phyloP scores from a whole-genome alignment of 306 rosid species.

The Vicia faba region DNA sequence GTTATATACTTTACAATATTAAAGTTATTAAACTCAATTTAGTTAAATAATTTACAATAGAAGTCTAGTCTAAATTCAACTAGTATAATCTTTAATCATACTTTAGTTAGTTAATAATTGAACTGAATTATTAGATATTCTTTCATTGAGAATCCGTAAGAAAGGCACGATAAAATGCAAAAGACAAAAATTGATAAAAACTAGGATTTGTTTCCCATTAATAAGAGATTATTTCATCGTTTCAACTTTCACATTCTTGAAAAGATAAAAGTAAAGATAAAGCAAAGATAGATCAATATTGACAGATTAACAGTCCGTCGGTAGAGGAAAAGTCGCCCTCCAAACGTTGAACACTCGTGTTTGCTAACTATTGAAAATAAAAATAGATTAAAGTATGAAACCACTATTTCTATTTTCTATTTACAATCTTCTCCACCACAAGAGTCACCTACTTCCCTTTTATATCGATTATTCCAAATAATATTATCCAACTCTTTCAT shows the following conservation, averaged over 20 bases:
- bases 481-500: not conserved
- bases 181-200: not conserved
- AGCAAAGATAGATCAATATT: slow-evolving; percentile 26
- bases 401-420: slow-evolving; percentile 6
- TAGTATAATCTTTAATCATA: too few relatives aligned
- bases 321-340: slow-evolving; percentile 46
- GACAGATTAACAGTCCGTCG: slow-evolving; percentile 30
- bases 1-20: too few relatives aligned
- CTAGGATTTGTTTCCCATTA: slow-evolving; percentile 25
- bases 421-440: slow-evolving; percentile 5
- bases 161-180: too few relatives aligned
- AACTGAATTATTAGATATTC: too few relatives aligned
- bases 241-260: slow-evolving; percentile 13
- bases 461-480: slow-evolving; percentile 5
- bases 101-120: too few relatives aligned
- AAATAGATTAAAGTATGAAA: not conserved
- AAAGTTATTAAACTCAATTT: too few relatives aligned
- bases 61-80: too few relatives aligned
- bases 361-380: slow-evolving; percentile 7
- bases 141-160: too few relatives aligned
- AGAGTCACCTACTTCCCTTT: slow-evolving; percentile 27
- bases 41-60: too few relatives aligned
- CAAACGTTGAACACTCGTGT: slow-evolving; percentile 21
- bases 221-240: slow-evolving; percentile 23
- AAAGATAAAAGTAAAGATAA: slow-evolving; percentile 33